Conservation (phyloP, 257 asterid species). For the Capsicum rhomboideum region DNA sequence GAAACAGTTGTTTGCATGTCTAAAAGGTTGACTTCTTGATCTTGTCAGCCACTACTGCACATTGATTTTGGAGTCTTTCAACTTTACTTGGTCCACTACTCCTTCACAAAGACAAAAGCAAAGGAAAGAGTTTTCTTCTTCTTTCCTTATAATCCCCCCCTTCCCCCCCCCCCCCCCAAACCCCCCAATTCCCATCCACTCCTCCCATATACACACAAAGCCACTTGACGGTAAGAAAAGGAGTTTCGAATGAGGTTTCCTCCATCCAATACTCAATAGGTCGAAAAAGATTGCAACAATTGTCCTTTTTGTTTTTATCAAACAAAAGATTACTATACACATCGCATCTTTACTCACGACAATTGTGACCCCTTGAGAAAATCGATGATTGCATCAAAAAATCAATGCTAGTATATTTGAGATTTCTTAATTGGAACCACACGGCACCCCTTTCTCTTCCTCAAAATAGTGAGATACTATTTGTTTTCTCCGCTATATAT, state of each 20-base stretch:
- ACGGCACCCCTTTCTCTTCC: not conserved
- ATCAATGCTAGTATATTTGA: no score
- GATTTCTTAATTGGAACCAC: no score
- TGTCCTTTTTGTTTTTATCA: not conserved
- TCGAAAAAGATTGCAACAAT: not conserved
- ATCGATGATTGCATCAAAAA: not conserved
- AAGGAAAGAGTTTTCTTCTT: not conserved
- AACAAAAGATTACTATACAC: no score
- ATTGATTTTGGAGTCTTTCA: conserved; percentile 31
- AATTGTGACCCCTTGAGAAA: not conserved
- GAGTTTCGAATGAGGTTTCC: not conserved
- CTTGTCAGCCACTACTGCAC: conserved; percentile 16
- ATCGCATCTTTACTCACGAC: not conserved
- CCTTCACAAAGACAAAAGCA: conserved; percentile 22
- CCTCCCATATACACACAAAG: not conserved
- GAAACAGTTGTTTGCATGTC: conserved; percentile 5
- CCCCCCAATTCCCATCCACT: no score
- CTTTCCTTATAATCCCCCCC: not conserved
- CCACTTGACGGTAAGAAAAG: not conserved
- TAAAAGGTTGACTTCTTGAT: conserved; percentile 31
- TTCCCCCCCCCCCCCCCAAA: no score
- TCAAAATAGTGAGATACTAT: not conserved
- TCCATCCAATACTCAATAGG: no score
- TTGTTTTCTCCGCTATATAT: not conserved
- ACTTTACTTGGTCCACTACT: conserved; percentile 23